Percentiles rank a stretch among this genome's conserved stretches.
phyloP scores from a whole-genome alignment of 2,329 filamentous ascomycete genomes.

The Sporothrix variecibatus region DNA sequence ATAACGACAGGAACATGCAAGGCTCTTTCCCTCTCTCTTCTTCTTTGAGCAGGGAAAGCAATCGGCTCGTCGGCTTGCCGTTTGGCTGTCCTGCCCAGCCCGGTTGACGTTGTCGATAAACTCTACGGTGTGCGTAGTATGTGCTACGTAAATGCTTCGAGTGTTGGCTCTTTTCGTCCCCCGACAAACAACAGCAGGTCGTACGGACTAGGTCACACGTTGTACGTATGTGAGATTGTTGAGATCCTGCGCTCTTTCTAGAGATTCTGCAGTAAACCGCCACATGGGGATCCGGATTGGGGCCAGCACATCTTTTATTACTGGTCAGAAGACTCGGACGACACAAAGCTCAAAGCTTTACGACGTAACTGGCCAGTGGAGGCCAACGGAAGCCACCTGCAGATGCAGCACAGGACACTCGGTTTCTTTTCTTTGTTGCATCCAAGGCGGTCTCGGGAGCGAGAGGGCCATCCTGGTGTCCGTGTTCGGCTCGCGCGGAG shows the following conservation, averaged over 20 bases:
- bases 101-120: not conserved
- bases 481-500: not conserved
- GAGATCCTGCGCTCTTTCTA: not conserved
- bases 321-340: slow-evolving; percentile 11
- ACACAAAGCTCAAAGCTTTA: not conserved
- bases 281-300: slow-evolving; percentile 5
- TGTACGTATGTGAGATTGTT: not conserved
- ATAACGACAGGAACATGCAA: not conserved
- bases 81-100: not conserved
- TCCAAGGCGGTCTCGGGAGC: slow-evolving; percentile 11
- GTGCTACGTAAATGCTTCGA: not conserved
- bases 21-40: not conserved
- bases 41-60: not conserved
- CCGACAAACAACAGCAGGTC: not conserved
- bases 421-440: not conserved
- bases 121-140: not conserved
- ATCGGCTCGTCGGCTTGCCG: not conserved
- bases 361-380: not conserved
- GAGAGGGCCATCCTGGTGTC: slow-evolving; percentile 6
- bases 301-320: not conserved
- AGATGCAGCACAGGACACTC: not conserved
- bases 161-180: not conserved
- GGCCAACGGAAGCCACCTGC: not conserved
- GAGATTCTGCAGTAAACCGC: slow-evolving; percentile 8
- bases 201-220: not conserved